phyloP scores from a whole-genome alignment of 108 stramenopile genomes.

The Chaetoceros tenuissimus region DNA sequence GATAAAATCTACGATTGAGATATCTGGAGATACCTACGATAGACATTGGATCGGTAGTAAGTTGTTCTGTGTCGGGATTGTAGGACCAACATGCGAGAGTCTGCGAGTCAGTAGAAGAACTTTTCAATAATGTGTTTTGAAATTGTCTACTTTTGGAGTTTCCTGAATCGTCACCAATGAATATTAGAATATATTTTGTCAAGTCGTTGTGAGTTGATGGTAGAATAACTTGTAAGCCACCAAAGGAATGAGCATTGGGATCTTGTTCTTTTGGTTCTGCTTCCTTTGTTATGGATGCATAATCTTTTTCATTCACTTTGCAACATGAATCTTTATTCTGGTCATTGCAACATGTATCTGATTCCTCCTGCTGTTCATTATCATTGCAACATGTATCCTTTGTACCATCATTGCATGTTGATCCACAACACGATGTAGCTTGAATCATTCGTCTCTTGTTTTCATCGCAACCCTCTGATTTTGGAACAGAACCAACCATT shows the following conservation, averaged over 20 bases:
- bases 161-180: conserved; percentile 55
- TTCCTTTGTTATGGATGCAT: not conserved
- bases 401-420: not conserved
- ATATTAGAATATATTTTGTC: conserved; percentile 50
- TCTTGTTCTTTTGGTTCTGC: not conserved
- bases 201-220: conserved; percentile 52
- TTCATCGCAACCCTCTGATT: conserved; percentile 8
- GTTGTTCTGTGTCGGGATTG: conserved; percentile 32
- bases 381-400: not conserved
- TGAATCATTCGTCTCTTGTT: not conserved
- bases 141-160: conserved; percentile 34
- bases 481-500: conserved; percentile 21
- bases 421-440: not conserved
- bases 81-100: conserved; percentile 48
- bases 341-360: not conserved
- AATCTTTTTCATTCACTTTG: too few relatives aligned
- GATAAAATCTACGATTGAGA: conserved; percentile 75
- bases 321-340: too few relatives aligned
- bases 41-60: conserved; percentile 22
- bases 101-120: conserved; percentile 24
- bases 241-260: conserved; percentile 14
- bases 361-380: not conserved
- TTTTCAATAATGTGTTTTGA: conserved; percentile 35
- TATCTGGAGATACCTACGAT: conserved; percentile 36
- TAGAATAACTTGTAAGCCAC: conserved; percentile 63